Conservation (phyloP, 208 protist species). For the Phytomonas francai region DNA sequence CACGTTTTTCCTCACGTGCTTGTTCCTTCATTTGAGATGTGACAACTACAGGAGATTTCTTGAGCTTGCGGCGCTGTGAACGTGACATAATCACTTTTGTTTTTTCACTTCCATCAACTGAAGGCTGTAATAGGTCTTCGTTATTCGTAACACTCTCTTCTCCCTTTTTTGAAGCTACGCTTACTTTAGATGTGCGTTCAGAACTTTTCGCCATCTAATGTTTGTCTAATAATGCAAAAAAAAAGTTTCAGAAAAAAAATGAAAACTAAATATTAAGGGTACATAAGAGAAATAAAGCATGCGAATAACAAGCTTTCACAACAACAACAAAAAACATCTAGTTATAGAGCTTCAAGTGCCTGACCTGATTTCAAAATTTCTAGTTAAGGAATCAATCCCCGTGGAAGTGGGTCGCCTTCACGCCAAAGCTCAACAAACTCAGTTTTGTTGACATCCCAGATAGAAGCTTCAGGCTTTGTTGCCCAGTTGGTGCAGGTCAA, state of each 20-base stretch:
- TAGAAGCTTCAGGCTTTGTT: neutral
- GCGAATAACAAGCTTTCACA: neutral
- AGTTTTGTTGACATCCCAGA: conserved; percentile 46
- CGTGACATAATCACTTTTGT: conserved; percentile 70
- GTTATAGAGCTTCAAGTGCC: neutral
- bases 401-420: conserved; percentile 45
- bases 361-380: neutral
- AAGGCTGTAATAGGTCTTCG: neutral
- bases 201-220: conserved; percentile 1
- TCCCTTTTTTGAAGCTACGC: neutral
- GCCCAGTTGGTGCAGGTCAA: conserved; percentile 8
- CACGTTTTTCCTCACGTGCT: conserved; percentile 58
- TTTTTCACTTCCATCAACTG: conserved; percentile 11
- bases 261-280: conserved; percentile 2
- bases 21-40: conserved; percentile 76
- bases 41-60: conserved; percentile 63
- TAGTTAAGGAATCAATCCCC: conserved; percentile 19
- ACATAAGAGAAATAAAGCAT: neutral
- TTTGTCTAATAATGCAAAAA: conserved; percentile 5
- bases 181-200: neutral
- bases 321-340: neutral
- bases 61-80: conserved; percentile 65
- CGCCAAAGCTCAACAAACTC: conserved; percentile 65
- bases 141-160: neutral
- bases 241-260: conserved; percentile 3